Evolutionary conservation across 352 stramenopile species (phyloP).

Genomic region (Globisporangium parvum): DNA sequence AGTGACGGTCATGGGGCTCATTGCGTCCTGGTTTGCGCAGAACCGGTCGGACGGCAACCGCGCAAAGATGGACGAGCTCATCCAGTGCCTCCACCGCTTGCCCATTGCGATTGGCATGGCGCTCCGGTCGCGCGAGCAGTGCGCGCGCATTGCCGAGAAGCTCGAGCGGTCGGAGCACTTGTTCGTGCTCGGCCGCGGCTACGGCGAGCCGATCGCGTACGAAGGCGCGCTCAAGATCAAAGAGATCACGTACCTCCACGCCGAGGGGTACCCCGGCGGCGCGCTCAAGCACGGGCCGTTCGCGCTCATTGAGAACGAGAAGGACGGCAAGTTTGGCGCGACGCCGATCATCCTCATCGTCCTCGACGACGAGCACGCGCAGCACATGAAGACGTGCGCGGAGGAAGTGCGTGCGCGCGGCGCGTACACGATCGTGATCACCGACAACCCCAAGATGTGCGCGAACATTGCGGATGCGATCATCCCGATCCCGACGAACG

Average conservation of each 20-base stretch:
- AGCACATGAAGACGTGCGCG: slow-evolving; percentile 92
- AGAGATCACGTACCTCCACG: slow-evolving; percentile 98
- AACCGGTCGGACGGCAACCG: slow-evolving; percentile 77
- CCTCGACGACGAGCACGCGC: slow-evolving; percentile 95
- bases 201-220: slow-evolving; percentile 92
- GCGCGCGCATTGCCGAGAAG: slow-evolving; percentile 83
- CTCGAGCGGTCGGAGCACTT: slow-evolving; percentile 90
- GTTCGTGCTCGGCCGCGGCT: slow-evolving; percentile 94
- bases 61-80: slow-evolving; percentile 85
- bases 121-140: slow-evolving; percentile 90
- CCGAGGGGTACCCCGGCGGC: slow-evolving; percentile 96
- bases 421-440: slow-evolving; percentile 97
- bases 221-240: slow-evolving; percentile 99
- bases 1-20: slow-evolving; percentile 88
- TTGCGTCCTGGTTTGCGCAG: slow-evolving; percentile 91
- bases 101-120: slow-evolving; percentile 98
- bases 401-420: slow-evolving; percentile 96
- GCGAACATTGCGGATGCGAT: slow-evolving; percentile 91
- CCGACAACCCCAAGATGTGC: slow-evolving; percentile 93
- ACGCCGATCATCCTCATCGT: slow-evolving; percentile 98
- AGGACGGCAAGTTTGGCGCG: slow-evolving; percentile 91
- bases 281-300: slow-evolving; percentile 99
- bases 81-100: slow-evolving; percentile 94
- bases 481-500: slow-evolving; percentile 95
- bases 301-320: slow-evolving; percentile 94